phyloP scores from a whole-genome alignment of 2,329 filamentous ascomycete genomes.

The Cercospora zeae-maydis region DNA sequence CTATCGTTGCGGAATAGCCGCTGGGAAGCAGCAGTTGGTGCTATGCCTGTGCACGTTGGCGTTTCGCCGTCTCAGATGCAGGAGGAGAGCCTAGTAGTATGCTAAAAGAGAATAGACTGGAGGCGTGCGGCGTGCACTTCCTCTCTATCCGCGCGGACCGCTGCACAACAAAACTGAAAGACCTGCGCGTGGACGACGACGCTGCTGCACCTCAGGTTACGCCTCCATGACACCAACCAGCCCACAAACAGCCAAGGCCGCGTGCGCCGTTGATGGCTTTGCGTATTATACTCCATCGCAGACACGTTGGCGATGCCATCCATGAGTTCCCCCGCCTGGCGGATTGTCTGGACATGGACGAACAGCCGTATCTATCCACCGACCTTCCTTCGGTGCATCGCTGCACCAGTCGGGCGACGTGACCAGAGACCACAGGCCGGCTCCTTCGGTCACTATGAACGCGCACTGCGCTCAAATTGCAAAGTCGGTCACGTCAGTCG shows the following conservation, averaged over 20 bases:
- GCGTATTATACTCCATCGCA: background rate
- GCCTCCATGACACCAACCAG: background rate
- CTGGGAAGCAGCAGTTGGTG: conserved; percentile 1
- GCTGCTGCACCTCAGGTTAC: background rate
- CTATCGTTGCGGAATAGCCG: conserved; percentile 5
- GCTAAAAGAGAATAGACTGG: conserved; percentile 1
- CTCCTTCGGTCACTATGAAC: background rate
- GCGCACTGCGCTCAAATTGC: background rate
- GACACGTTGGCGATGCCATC: background rate
- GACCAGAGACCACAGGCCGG: background rate
- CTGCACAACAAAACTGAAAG: background rate
- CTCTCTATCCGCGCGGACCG: background rate
- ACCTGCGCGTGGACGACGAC: background rate
- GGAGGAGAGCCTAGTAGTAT: background rate
- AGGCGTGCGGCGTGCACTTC: background rate
- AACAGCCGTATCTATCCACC: too few relatives aligned
- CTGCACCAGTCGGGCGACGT: background rate
- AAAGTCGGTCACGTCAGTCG: too few relatives aligned
- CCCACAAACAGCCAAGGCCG: background rate
- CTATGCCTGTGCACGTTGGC: conserved; percentile 12
- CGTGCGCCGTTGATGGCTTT: background rate
- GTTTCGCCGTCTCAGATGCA: conserved; percentile 13
- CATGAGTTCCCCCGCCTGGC: background rate
- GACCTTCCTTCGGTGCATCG: background rate
- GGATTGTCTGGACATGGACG: background rate